Conservation (phyloP, 139 green algal genomes). For the Spirogloea muscicola region DNA sequence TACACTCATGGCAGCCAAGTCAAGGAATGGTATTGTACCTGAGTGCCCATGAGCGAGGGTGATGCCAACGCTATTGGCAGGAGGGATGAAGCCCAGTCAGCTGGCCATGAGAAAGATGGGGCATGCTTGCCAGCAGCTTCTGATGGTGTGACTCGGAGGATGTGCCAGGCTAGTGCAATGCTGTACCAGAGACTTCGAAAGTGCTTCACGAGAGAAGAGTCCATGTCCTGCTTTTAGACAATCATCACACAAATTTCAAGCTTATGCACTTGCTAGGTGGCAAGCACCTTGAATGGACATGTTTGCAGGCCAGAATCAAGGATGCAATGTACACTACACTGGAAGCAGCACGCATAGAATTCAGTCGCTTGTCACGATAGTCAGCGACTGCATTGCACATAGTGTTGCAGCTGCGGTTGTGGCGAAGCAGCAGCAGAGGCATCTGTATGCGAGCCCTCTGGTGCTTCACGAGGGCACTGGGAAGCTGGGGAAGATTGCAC, state of each 20-base stretch:
- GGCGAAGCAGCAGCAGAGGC: no score
- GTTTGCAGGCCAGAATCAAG: background rate
- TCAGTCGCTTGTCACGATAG: background rate
- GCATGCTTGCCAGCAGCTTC: background rate
- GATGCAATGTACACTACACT: background rate
- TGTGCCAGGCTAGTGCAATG: conserved; percentile 22
- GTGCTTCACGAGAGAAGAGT: conserved; percentile 17
- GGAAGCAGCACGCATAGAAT: background rate
- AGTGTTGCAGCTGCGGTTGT: no score
- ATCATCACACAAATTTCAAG: no score
- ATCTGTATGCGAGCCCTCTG: no score
- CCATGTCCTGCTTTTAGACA: conserved; percentile 5
- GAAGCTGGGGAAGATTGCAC: no score
- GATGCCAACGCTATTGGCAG: no score
- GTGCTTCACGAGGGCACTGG: no score
- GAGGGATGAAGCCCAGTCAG: background rate
- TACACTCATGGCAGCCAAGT: no score
- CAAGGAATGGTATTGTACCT: no score
- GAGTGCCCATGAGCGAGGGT: no score
- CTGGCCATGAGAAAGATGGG: background rate
- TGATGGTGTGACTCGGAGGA: background rate
- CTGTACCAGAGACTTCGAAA: conserved; percentile 48
- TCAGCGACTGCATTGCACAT: no score
- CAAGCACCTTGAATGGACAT: background rate
- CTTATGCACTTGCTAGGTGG: no score